A percentile compares a stretch with the other conserved stretches of the same genome.
Conservation (phyloP, 495 filamentous ascomycete species). For the Penicillium angulare region DNA sequence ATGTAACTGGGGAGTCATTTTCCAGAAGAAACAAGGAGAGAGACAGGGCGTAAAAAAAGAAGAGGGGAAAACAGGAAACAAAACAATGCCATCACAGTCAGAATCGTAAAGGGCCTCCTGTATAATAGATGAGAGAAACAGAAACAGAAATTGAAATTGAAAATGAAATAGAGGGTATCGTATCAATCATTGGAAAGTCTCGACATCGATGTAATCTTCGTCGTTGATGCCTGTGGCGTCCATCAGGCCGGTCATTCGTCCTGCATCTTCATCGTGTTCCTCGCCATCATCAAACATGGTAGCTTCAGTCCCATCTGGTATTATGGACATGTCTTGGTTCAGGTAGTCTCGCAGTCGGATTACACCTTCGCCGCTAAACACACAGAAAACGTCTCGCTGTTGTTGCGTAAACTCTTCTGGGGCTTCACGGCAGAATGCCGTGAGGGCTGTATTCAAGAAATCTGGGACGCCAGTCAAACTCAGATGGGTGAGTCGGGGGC, state of each 20-base stretch:
- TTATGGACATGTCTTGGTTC: slow-evolving; percentile 46
- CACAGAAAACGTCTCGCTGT: slow-evolving; percentile 93
- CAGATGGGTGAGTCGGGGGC: slow-evolving; percentile 89
- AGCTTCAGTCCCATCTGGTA: slow-evolving; percentile 42
- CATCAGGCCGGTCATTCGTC: slow-evolving; percentile 56
- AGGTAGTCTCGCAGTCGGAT: slow-evolving; percentile 71
- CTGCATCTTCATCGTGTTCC: slow-evolving; percentile 52
- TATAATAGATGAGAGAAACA: slow-evolving; percentile 15
- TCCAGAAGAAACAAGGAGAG: slow-evolving; percentile 12
- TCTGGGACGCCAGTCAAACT: slow-evolving; percentile 93
- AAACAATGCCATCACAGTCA: slow-evolving; percentile 14
- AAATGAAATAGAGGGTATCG: slow-evolving; percentile 31
- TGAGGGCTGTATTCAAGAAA: slow-evolving; percentile 71
- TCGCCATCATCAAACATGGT: slow-evolving; percentile 59
- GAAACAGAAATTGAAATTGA: slow-evolving; percentile 8
- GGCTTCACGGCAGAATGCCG: slow-evolving; percentile 78
- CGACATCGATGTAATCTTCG: slow-evolving; percentile 50
- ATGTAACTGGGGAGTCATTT: not conserved
- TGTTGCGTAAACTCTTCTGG: slow-evolving; percentile 93
- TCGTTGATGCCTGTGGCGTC: slow-evolving; percentile 50
- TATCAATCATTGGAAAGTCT: slow-evolving; percentile 42
- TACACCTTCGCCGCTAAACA: slow-evolving; percentile 91
- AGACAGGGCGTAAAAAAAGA: slow-evolving; percentile 14
- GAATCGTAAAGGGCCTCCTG: slow-evolving; percentile 7
- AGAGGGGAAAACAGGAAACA: slow-evolving; percentile 16